These are phyloP conservation scores for Fusarium pininemorale DNA, from an alignment of 2,329 filamentous ascomycete species.

Conservation along the genomic window DNA sequence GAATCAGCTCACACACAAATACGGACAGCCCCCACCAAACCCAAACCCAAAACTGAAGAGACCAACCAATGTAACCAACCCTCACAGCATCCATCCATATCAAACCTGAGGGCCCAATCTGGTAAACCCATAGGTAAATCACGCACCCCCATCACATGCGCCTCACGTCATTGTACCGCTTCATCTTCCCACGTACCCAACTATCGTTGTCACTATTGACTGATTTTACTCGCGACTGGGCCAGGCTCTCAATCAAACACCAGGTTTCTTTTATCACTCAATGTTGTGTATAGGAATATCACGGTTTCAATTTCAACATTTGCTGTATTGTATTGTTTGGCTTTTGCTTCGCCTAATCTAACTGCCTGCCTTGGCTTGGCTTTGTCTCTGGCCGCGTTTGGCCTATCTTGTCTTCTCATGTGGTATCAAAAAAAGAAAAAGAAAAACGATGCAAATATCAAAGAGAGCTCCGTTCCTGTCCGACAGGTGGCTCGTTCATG, in stretches of 20 bases:
- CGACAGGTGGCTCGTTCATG: constrained; percentile 36
- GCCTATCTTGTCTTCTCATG: constrained; percentile 27
- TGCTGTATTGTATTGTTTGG: constrained; percentile 42
- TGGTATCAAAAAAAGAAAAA: constrained; percentile 38
- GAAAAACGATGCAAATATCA: constrained; percentile 36
- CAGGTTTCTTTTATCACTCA: not conserved
- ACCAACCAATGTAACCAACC: not conserved
- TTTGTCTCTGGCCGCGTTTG: constrained; percentile 18
- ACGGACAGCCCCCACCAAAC: constrained; percentile 16
- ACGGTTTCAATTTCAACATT: constrained; percentile 27
- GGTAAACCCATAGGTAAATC: constrained; percentile 26
- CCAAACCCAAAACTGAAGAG: constrained; percentile 10
- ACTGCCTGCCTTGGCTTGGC: constrained; percentile 5
- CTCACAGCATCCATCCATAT: not conserved
- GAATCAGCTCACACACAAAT: constrained; percentile 23
- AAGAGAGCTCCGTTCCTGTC: constrained; percentile 36
- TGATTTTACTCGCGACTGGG: not conserved
- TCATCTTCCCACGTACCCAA: constrained; percentile 1
- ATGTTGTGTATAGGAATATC: not conserved
- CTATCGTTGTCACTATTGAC: not conserved
- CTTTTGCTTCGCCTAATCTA: constrained; percentile 34
- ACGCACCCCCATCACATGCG: constrained; percentile 33
- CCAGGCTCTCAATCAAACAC: not conserved
- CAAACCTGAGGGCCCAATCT: not conserved
- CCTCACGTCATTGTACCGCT: constrained; percentile 29